Conservation (phyloP, 768 basidiomycete species). For the Lactifluus pinguis region DNA sequence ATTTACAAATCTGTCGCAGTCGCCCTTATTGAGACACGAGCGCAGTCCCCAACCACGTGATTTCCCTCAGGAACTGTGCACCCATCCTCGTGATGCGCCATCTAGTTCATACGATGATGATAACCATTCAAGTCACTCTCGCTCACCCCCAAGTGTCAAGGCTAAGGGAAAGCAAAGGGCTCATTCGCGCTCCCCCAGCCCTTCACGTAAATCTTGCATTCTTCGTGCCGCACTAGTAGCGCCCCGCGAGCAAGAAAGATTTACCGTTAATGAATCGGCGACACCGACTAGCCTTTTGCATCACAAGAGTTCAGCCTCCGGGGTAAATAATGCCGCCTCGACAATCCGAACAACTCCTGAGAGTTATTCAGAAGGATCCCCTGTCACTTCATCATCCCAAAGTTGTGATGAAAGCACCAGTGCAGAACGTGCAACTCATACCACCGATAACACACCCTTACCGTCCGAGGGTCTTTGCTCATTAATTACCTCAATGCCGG, state of each 20-base stretch:
- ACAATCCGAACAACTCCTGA: not conserved
- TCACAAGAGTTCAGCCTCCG: not conserved
- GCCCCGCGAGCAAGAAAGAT: not conserved
- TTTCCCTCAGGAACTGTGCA: not conserved
- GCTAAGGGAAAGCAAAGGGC: conserved; percentile 11
- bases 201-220: not conserved
- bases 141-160: not conserved
- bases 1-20: too few relatives aligned
- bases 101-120: not conserved
- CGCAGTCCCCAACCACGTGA: not conserved
- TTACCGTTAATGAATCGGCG: not conserved
- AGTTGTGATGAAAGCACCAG: not conserved
- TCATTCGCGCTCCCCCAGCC: not conserved
- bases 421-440: not conserved
- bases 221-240: not conserved
- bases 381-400: not conserved
- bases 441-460: not conserved
- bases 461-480: not conserved
- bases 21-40: not conserved
- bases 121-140: not conserved
- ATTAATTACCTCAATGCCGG: not conserved
- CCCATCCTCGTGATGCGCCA: not conserved
- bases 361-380: not conserved
- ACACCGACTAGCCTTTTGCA: not conserved
- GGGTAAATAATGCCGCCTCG: not conserved